A percentile compares a stretch with the other conserved stretches of the same genome.
Conservation (phyloP, 2,329 filamentous ascomycete genomes). For the Fusarium hostae region DNA sequence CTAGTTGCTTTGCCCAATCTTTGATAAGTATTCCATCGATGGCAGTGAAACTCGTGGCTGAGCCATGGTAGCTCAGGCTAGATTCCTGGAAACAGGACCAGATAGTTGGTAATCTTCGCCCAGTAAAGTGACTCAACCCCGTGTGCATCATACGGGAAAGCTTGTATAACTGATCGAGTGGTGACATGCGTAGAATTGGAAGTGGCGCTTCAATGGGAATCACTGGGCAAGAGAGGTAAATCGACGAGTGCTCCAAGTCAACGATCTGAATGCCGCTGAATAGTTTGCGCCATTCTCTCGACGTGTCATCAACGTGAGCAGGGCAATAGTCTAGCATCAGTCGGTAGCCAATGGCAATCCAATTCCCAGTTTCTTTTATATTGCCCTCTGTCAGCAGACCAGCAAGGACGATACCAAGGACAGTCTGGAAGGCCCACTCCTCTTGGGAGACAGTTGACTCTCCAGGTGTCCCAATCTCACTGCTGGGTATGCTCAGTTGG, state of each 20-base stretch:
- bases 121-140: not conserved
- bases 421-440: conserved; percentile 20
- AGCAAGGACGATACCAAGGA: conserved; percentile 2
- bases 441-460: conserved; percentile 1
- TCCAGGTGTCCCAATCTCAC: not conserved
- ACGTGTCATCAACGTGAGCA: conserved; percentile 11
- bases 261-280: conserved; percentile 20
- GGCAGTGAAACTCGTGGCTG: not conserved
- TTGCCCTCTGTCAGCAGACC: conserved; percentile 4
- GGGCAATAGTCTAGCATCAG: conserved; percentile 18
- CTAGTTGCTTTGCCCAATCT: conserved; percentile 9
- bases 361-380: conserved; percentile 10
- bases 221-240: not conserved
- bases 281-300: conserved; percentile 14
- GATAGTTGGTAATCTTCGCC: not conserved
- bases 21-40: conserved; percentile 3
- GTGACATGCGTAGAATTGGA: not conserved
- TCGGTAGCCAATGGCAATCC: conserved; percentile 15
- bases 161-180: conserved; percentile 5
- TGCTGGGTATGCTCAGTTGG: conserved; percentile 10
- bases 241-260: conserved; percentile 15
- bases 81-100: conserved; percentile 19
- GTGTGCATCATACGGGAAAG: conserved; percentile 18
- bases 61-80: not conserved
- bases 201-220: conserved; percentile 18